A percentile compares a stretch with the other conserved stretches of the same genome.
Conservation (phyloP, 2,329 filamentous ascomycete genomes). For the Westerdykella sp. region DNA sequence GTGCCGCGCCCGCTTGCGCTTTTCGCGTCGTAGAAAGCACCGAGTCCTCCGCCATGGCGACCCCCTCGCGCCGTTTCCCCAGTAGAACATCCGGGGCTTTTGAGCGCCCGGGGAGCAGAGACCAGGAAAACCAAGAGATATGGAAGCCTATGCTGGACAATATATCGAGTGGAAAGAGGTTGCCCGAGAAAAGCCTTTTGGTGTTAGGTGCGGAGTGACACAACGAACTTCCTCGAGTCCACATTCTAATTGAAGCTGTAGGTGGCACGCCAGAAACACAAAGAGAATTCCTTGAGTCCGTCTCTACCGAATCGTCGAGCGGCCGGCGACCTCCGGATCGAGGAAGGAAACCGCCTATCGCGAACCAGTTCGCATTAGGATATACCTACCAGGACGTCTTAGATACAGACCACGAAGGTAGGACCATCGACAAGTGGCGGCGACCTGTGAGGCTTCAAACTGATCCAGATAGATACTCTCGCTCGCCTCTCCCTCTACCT, state of each 20-base stretch:
- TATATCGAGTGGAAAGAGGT: slow-evolving; percentile 79
- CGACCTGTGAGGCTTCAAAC: not conserved
- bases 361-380: slow-evolving; percentile 85
- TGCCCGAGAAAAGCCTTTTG: slow-evolving; percentile 87
- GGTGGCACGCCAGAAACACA: slow-evolving; percentile 78
- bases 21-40: too few relatives aligned
- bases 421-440: slow-evolving; percentile 6
- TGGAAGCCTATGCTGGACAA: slow-evolving; percentile 92
- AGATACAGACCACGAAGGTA: slow-evolving; percentile 88
- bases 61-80: slow-evolving; percentile 23
- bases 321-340: slow-evolving; percentile 49
- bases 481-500: slow-evolving; percentile 86
- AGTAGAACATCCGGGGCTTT: slow-evolving; percentile 16
- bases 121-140: slow-evolving; percentile 71
- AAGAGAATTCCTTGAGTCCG: slow-evolving; percentile 66
- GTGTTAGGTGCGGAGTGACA: slow-evolving; percentile 60
- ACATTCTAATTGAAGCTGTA: slow-evolving; percentile 32
- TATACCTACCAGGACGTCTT: slow-evolving; percentile 95
- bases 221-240: slow-evolving; percentile 7
- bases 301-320: slow-evolving; percentile 35
- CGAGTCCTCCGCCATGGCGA: slow-evolving; percentile 28
- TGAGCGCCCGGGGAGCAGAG: slow-evolving; percentile 48
- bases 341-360: slow-evolving; percentile 62
- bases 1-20: too few relatives aligned
- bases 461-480: slow-evolving; percentile 62